Conservation (phyloP, 768 basidiomycete genomes). For the Tulasnella sp. region DNA sequence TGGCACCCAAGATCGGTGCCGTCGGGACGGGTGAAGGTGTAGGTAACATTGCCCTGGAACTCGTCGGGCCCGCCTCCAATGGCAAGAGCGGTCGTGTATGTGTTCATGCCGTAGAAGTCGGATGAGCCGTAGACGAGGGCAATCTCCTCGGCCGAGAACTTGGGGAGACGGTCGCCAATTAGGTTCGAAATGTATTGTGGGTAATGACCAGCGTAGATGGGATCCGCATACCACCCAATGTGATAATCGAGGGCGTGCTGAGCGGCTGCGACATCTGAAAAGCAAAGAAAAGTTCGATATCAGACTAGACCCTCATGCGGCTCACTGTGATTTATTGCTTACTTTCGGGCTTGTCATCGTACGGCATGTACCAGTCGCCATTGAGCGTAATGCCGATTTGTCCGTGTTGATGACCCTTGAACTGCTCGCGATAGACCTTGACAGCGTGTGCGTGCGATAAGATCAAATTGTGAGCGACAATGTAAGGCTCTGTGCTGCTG, state of each 20-base stretch:
- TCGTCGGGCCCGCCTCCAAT: constrained; percentile 50
- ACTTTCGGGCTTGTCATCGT: constrained; percentile 59
- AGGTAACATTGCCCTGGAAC: constrained; percentile 49
- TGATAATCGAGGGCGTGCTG: constrained; percentile 63
- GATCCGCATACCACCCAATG: constrained; percentile 45
- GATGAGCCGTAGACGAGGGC: constrained; percentile 50
- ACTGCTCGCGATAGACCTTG: constrained; percentile 54
- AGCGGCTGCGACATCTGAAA: constrained; percentile 51
- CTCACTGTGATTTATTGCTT: too few species aligned
- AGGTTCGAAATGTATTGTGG: constrained; percentile 45
- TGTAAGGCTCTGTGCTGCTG: constrained; percentile 27
- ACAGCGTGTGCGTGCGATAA: constrained; percentile 58
- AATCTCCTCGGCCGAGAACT: constrained; percentile 45
- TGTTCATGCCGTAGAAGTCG: constrained; percentile 65
- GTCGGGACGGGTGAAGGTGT: constrained; percentile 52
- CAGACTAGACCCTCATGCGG: not conserved
- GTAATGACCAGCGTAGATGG: constrained; percentile 62
- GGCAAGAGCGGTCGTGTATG: constrained; percentile 55
- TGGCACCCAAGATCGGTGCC: constrained; percentile 53
- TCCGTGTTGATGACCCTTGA: constrained; percentile 50
- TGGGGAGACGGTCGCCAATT: constrained; percentile 46
- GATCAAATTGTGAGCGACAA: constrained; percentile 56
- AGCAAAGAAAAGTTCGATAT: constrained; percentile 10
- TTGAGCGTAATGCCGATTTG: constrained; percentile 72
- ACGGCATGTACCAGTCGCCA: constrained; percentile 65